phyloP scores from a whole-genome alignment of 768 basidiomycete genomes.

The Russula earlei region DNA sequence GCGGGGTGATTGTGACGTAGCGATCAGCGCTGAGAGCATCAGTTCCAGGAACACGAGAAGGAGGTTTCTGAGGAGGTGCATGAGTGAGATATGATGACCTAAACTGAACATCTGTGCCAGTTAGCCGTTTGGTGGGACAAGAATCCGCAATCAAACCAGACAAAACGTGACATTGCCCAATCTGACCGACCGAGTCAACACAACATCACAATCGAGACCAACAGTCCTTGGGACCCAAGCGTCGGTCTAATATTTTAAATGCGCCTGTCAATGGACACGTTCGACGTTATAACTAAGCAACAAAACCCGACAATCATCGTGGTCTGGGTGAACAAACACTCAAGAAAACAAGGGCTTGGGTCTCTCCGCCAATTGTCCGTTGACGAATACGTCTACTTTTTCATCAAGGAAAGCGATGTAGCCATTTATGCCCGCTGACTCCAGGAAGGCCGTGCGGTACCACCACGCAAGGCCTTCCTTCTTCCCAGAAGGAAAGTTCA shows the following conservation, averaged over 20 bases:
- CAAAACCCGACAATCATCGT: neutral
- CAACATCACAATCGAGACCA: no score
- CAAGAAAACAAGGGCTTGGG: conserved; percentile 8
- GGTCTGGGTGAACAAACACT: neutral
- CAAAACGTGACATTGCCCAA: neutral
- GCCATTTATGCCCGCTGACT: conserved; percentile 42
- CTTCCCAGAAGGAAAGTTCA: conserved; percentile 37
- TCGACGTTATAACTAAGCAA: neutral
- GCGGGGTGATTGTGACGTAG: neutral
- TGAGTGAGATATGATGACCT: neutral
- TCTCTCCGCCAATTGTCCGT: conserved; percentile 40
- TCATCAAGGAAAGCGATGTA: conserved; percentile 57
- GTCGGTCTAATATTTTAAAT: no score
- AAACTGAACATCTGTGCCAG: neutral
- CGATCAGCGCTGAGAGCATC: neutral
- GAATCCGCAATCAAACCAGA: neutral
- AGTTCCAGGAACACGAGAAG: neutral
- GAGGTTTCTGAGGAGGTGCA: neutral
- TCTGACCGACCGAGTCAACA: no score
- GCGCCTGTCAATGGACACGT: neutral
- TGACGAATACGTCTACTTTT: conserved; percentile 56
- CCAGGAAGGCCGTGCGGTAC: conserved; percentile 45
- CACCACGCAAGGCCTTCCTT: conserved; percentile 52
- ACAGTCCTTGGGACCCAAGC: no score
- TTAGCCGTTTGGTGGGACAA: neutral